Conservation (phyloP, 305 asterid genomes). For the Stenogyne calaminthoides region DNA sequence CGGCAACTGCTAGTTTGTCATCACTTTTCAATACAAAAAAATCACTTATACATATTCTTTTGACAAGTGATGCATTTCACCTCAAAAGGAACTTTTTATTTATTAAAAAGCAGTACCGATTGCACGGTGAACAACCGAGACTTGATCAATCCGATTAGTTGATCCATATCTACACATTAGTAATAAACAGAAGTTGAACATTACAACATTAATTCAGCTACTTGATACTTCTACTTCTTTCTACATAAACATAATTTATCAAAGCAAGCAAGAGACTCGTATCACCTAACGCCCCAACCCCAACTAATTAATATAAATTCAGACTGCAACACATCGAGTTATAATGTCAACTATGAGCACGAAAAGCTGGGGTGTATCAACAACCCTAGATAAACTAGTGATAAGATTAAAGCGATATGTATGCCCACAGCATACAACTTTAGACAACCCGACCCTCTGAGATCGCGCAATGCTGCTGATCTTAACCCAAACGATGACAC, state of each 20-base stretch:
- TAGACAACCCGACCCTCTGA: constrained; percentile 24
- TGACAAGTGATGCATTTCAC: too few species aligned
- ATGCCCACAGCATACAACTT: constrained; percentile 29
- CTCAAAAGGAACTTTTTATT: too few species aligned
- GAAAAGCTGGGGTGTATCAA: constrained; percentile 45
- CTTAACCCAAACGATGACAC: constrained; percentile 20
- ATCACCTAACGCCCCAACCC: background rate
- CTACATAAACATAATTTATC: constrained; percentile 26
- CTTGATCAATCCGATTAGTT: too few species aligned
- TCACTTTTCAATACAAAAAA: too few species aligned
- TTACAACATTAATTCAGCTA: background rate
- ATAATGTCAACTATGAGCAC: constrained; percentile 25
- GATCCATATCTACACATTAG: background rate
- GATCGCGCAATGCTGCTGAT: constrained; percentile 21
- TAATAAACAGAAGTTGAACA: background rate
- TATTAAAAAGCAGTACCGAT: too few species aligned
- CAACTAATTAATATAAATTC: constrained; percentile 16
- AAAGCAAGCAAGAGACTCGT: constrained; percentile 13
- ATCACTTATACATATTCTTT: too few species aligned
- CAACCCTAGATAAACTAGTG: constrained; percentile 41
- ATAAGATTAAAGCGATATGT: constrained; percentile 37
- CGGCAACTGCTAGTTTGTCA: too few species aligned
- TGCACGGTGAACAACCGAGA: too few species aligned
- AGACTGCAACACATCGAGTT: background rate
- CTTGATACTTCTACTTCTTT: background rate